Evolutionary conservation across 768 basidiomycete species (phyloP), one percentile per base, ranked within the genome.

Genomic region (Tricholoma bakamatsutake): DNA sequence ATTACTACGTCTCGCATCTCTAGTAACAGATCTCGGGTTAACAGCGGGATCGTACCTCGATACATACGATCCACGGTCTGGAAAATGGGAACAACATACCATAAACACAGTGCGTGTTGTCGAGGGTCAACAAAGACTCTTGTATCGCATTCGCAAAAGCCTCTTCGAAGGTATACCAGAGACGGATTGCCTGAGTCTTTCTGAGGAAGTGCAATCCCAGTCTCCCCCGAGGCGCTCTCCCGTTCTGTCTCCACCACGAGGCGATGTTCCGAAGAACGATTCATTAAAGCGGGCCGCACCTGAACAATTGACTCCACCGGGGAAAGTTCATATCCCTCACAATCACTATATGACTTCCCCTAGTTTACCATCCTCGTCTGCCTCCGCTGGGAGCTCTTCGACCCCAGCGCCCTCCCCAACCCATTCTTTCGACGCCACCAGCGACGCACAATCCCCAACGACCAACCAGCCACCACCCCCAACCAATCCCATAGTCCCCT

Each of bases 61-160:
- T 59, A 74, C 81, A 2, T 88, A 77, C 64, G 79, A 83, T 55
- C 72, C 76, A 7, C 57, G 64, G 1, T 76, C 82, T 0, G 72
- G 77, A 0, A 78, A 83, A 53, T 88, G 87, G 87, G 85, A 86
- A 52, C 85, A 87, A 57, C 84, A 87, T 61, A 73, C 77, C 37
- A 76, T 84, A 56, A 73, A 73, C 39, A 77, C 81, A 13, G 84
- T 87, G 3, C 78, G 84, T 34, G 62, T 80, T 35, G 80, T 88
- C 40, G 76, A 77, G 46, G 75, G 73, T 1, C 82, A 83, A 58
- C 84, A 87, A 58, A 73, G 85, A 30, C 66, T 88, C 31, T 66
- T 88, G 7, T 88, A 85, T 68, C 78, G 82, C 57, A 69, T 80
- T 9, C 74, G 87, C 10, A 80, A 80, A 64, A 80, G 77, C 59